Evolutionary conservation across 768 basidiomycete species (phyloP), one percentile per base, ranked within the genome.

Genomic region (Lactifluus echinatus): DNA sequence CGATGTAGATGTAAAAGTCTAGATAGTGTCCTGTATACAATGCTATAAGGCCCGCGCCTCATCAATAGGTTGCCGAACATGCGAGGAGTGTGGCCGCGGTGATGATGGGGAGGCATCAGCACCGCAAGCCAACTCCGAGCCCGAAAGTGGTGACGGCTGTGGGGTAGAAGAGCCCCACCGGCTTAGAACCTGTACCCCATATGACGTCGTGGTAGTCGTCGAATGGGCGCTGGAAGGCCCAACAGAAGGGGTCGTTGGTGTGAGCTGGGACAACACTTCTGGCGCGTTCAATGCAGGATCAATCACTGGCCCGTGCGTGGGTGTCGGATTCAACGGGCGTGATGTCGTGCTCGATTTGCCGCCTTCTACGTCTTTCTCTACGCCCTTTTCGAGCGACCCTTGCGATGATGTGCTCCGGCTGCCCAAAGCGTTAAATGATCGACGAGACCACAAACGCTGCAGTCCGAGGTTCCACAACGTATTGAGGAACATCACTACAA

Each of bases 401-500:
- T 62, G 12, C 63, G 55, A 42, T 50, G 7, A 24, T 48, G 52
- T 45, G 28, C 53, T n/a, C 33, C 63, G 66, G 51, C 63, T 67
- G 26, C 55, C 53, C 53, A 51, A 57, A 58, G n/a, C 64, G 24
- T 54, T 40, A 39, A 53, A 60, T 37, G 49, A 56, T 44, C 37
- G 55, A 21, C 68, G 69, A 10, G 65, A 59, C 56, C 55, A 58
- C 44, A 77, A 55, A 29, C 73, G 71, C 52, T 74, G 65, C 39
- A 62, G 45, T 28, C 60, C 63, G 33, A 63, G 56, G 63, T 86
- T 80, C 69, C 82, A 71, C 43, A 82, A 62, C 43, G 83, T 71
- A 65, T 89, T 90, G 65, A 85, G 62, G 66, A 88, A 79, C 65
- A 89, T 75, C 54, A 90, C 70, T 45, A 93, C 58, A 29, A 88